Base-by-base conservation (phyloP, 192 early-diverging fungal species). In the Coemansia sp. region DNA sequence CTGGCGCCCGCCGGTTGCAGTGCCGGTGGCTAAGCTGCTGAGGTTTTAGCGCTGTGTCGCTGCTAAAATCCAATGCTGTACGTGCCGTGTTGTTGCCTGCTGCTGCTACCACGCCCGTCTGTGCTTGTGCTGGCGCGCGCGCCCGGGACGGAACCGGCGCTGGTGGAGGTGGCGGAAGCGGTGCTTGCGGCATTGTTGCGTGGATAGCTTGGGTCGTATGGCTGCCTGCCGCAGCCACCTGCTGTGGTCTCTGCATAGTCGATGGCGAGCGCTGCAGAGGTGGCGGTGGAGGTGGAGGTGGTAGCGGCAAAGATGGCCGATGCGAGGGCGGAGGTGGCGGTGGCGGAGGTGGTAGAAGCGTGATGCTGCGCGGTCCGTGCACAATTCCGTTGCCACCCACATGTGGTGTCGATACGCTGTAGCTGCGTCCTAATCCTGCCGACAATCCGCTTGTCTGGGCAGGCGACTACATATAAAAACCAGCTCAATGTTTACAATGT, bases 1-100 rank as follows among this genome's bases (percentile, higher is more conserved):
- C 9, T 1, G 78, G 78, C 21, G 78, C 64, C 23, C 78, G 56
- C 28, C 78, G 67, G 49, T 69, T 80, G 58, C 61, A 54, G 9
- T 51, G 8, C 7, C 68, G 63, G 32, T 64, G 64, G 65, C 58
- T 62, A 18, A 59, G 64, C 54, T 64, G 72, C 1, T 38, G 16
- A 10, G 78, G 78, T 38, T 69, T 64, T 51, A 74, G 27, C 16
- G 78, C 56, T 7, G 54, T 28, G 50, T 74, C 73, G 54, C 22
- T 58, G 51, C 68, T 70, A 48, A 71, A 61, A 38, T 74, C 71
- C 34, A 79, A 58, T 3, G 70, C 76, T 5, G 67, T 70, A 12
- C 76, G 71, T 7, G 76, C 61, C 9, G 69, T 49, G 51, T 67
- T 61, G 56, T 28, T 53, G 26, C 48, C 56, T 9, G 56, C 56